phyloP scores from a whole-genome alignment of 2,329 filamentous ascomycete genomes.

The Laburnicola sp. region DNA sequence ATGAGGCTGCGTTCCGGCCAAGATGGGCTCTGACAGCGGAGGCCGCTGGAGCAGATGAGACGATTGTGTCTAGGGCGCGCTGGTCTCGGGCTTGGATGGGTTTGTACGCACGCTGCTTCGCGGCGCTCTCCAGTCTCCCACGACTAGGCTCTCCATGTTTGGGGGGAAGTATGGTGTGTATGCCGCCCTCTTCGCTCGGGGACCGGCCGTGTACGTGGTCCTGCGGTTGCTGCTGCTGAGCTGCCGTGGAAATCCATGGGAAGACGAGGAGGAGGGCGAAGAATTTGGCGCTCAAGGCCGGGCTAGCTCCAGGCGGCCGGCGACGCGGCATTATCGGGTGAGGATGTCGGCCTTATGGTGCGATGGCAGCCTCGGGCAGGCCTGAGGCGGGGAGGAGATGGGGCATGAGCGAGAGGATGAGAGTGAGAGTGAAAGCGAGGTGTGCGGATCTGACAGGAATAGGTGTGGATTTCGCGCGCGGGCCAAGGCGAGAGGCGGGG shows the following conservation, averaged over 20 bases:
- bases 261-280: constrained; percentile 42
- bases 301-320: constrained; percentile 46
- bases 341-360: constrained; percentile 23
- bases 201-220: constrained; percentile 29
- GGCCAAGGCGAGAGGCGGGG: constrained; percentile 22
- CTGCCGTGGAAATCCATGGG: constrained; percentile 41
- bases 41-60: constrained; percentile 74
- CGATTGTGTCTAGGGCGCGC: constrained; percentile 93
- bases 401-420: constrained; percentile 33
- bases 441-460: constrained; percentile 13
- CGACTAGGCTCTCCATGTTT: constrained; percentile 22
- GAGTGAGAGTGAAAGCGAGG: constrained; percentile 12
- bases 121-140: constrained; percentile 22
- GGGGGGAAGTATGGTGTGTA: constrained; percentile 31
- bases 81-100: constrained; percentile 60
- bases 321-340: constrained; percentile 42
- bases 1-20: constrained; percentile 57
- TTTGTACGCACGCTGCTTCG: constrained; percentile 29
- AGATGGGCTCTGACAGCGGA: constrained; percentile 92
- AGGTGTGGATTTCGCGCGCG: constrained; percentile 15
- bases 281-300: constrained; percentile 37
- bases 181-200: constrained; percentile 31
- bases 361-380: constrained; percentile 32
- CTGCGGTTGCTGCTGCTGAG: constrained; percentile 49
- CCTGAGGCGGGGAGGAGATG: constrained; percentile 34